Base-by-base conservation (phyloP, 139 green algal species). In the Zygnema cylindricum region DNA sequence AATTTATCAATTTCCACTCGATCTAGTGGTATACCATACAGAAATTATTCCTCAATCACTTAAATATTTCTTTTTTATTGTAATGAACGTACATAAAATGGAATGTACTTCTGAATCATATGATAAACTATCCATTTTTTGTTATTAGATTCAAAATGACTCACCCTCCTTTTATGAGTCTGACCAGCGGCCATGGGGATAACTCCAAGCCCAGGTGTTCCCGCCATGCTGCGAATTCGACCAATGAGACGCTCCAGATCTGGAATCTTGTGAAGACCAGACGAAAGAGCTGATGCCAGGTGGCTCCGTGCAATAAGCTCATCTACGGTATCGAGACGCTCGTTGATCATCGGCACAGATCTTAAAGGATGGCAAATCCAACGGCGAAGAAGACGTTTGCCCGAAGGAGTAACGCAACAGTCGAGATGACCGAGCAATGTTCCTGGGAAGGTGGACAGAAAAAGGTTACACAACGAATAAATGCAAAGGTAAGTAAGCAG, bases 161-260 rank as follows among this genome's bases (percentile, higher is more conserved):
- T 84, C 32, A 84, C 77, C 77, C 77, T 49, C 3, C 7, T 49
- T 33, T 84, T 35, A 33, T 84, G 77, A 41, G 40, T 39, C 7
- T 84, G 49, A 33, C 38, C 32, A 21, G 55, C 77, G 2, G 38
- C 77, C n/a, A 84, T 54, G 11, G 77, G 30, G 3, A 63, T 33
- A 41, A 35, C 3, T 3, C 55, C 77, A 39, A 84, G 2, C 7
- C 38, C 40, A 32, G 43, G 22, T 35, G 43, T 42, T 3, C 71
- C 69, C 22, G 73, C 84, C 69, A 89, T 90, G 0, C n/a, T 25
- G 30, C 81, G 32, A 23, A 99, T 90, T 32, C 97, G 91, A 1
- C 95, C 94, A 25, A 99, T 55, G 1, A 91, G 86, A 0, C 97
- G 94, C 93, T 99, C 96, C 87, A 99, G 83, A 93, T 99, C 97